Evolutionary conservation across 495 filamentous ascomycete species (phyloP).

Genomic region (Evansstolkia leycettana): DNA sequence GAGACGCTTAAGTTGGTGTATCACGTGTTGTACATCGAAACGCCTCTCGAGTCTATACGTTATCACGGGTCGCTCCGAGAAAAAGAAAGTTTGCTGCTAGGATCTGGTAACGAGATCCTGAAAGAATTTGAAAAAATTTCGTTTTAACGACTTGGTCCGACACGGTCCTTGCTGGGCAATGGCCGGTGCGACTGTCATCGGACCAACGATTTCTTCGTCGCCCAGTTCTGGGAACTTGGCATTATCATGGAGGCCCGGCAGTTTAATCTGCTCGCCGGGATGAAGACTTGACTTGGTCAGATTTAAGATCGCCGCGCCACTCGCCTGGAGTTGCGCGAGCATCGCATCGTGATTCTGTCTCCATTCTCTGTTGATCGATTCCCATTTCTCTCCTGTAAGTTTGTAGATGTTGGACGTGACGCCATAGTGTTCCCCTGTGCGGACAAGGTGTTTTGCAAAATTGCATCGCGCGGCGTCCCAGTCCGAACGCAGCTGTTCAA

Average conservation of each 20-base stretch:
- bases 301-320: slow-evolving; percentile 20
- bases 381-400: slow-evolving; percentile 78
- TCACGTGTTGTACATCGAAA: slow-evolving; percentile 16
- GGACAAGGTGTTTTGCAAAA: slow-evolving; percentile 71
- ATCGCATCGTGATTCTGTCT: slow-evolving; percentile 49
- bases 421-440: slow-evolving; percentile 79
- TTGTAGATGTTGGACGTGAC: slow-evolving; percentile 70
- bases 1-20: slow-evolving; percentile 8
- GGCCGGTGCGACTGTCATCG: slow-evolving; percentile 53
- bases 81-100: slow-evolving; percentile 8
- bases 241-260: slow-evolving; percentile 51
- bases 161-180: slow-evolving; percentile 15
- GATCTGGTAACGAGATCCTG: slow-evolving; percentile 29
- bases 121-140: slow-evolving; percentile 36
- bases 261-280: slow-evolving; percentile 37
- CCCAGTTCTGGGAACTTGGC: slow-evolving; percentile 82
- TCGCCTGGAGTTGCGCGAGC: slow-evolving; percentile 29
- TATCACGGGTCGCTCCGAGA: slow-evolving; percentile 1
- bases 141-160: slow-evolving; percentile 23
- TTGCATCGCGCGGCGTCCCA: slow-evolving; percentile 74
- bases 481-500: slow-evolving; percentile 56
- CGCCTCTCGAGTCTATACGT: slow-evolving; percentile 8
- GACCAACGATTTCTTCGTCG: slow-evolving; percentile 84
- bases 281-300: slow-evolving; percentile 32
- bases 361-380: slow-evolving; percentile 62